Conservation (phyloP, 2,329 filamentous ascomycete species). For the Penicillium sp. region DNA sequence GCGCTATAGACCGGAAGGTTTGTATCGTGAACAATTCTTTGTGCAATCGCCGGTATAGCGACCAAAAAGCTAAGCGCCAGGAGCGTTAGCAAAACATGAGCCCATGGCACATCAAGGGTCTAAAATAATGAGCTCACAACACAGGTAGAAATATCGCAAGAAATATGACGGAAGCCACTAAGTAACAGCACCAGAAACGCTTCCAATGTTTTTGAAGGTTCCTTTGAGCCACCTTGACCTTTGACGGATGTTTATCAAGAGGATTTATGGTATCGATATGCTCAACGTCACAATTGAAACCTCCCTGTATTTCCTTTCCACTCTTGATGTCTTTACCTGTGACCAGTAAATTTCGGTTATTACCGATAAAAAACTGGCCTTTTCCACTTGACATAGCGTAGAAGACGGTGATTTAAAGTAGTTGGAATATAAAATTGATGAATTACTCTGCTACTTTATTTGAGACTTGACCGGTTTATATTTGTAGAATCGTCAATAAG, state of each 20-base stretch:
- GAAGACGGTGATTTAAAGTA: too few species aligned
- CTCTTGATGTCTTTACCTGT: too few species aligned
- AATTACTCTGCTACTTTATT: too few species aligned
- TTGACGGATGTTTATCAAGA: not conserved
- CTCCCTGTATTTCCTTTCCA: too few species aligned
- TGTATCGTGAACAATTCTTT: conserved; percentile 28
- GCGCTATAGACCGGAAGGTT: conserved; percentile 26
- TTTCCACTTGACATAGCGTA: not conserved
- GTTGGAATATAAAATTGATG: too few species aligned
- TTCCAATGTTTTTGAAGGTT: conserved; percentile 12
- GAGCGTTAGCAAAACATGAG: not conserved
- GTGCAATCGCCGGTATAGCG: conserved; percentile 28
- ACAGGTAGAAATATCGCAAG: conserved; percentile 31
- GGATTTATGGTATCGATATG: conserved; percentile 11
- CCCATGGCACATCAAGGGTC: not conserved
- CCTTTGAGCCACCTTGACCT: not conserved
- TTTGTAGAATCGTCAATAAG: too few species aligned
- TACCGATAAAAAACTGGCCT: not conserved
- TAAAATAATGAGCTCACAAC: conserved; percentile 19
- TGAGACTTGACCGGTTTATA: too few species aligned
- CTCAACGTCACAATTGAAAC: not conserved
- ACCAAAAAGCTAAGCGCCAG: conserved; percentile 24
- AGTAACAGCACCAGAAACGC: conserved; percentile 29
- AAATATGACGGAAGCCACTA: conserved; percentile 24
- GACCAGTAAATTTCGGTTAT: not conserved